Evolutionary conservation across 2,329 filamentous ascomycete species (phyloP).

Genomic region (Uncinocarpus reesii): DNA sequence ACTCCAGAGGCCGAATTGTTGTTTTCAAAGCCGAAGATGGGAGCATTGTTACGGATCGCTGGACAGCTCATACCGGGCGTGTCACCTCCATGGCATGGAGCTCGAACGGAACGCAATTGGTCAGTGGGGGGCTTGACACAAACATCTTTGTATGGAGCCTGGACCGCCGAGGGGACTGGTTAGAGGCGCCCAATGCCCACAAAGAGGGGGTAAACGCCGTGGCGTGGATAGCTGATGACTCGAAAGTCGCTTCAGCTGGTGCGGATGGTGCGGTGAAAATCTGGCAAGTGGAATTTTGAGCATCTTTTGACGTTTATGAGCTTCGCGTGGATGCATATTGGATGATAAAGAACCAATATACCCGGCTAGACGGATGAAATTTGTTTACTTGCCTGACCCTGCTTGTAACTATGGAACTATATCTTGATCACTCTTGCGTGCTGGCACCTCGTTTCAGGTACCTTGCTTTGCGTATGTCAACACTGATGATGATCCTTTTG

Average conservation of each 20-base stretch:
- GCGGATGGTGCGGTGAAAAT: slow-evolving; percentile 86
- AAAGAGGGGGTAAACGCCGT: slow-evolving; percentile 92
- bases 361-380: too few species aligned
- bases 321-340: too few species aligned
- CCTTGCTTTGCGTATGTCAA: too few species aligned
- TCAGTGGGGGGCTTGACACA: slow-evolving; percentile 78
- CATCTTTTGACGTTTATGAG: neutral
- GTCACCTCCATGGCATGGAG: slow-evolving; percentile 69
- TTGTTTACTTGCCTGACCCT: too few species aligned
- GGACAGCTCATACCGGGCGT: slow-evolving; percentile 60
- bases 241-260: slow-evolving; percentile 66
- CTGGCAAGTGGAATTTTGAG: slow-evolving; percentile 53
- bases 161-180: slow-evolving; percentile 66
- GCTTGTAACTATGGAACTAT: too few species aligned
- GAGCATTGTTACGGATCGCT: slow-evolving; percentile 67
- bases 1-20: slow-evolving; percentile 74
- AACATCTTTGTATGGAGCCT: slow-evolving; percentile 90
- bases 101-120: slow-evolving; percentile 62
- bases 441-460: too few species aligned
- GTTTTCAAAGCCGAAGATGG: slow-evolving; percentile 61
- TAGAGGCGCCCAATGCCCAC: slow-evolving; percentile 80
- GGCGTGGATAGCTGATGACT: slow-evolving; percentile 58
- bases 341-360: too few species aligned
- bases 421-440: too few species aligned
- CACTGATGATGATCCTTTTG: too few species aligned